phyloP scores from a whole-genome alignment of 495 filamentous ascomycete species.

The Penicillium silybi region DNA sequence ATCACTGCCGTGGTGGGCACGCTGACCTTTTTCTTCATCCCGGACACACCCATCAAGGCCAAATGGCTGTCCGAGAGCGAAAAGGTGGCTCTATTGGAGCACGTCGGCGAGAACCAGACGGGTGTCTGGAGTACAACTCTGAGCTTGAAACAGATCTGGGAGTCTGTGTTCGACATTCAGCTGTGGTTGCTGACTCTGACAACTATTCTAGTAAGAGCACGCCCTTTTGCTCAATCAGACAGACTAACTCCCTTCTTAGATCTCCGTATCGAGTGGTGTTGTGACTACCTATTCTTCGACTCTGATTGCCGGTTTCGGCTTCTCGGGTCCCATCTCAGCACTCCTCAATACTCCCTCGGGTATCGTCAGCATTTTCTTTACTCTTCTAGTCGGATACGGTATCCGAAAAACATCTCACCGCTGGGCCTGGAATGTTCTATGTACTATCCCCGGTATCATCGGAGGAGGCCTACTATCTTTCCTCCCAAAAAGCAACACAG shows the following conservation, averaged over 20 bases:
- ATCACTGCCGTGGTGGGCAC: constrained; percentile 52
- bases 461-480: constrained; percentile 61
- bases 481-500: constrained; percentile 39
- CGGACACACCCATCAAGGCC: constrained; percentile 56
- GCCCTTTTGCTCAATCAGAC: too few relatives aligned
- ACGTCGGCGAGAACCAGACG: constrained; percentile 54
- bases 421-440: constrained; percentile 47
- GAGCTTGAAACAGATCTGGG: constrained; percentile 31
- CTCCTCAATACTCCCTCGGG: constrained; percentile 65
- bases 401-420: constrained; percentile 42
- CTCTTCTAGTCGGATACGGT: constrained; percentile 48
- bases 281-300: constrained; percentile 60
- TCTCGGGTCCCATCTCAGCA: constrained; percentile 46
- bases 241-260: constrained; percentile 12
- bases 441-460: constrained; percentile 47
- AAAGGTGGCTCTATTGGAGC: constrained; percentile 41
- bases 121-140: constrained; percentile 47
- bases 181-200: constrained; percentile 39
- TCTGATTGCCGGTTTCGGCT: constrained; percentile 55
- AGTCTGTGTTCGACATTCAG: constrained; percentile 30
- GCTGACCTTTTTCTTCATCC: constrained; percentile 51
- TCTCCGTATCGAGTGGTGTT: constrained; percentile 56
- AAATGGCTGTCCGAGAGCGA: constrained; percentile 53
- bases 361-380: constrained; percentile 53
- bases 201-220: constrained; percentile 21